Evolutionary conservation across 306 rosid species (phyloP).

Genomic region (Canavalia gladiata): DNA sequence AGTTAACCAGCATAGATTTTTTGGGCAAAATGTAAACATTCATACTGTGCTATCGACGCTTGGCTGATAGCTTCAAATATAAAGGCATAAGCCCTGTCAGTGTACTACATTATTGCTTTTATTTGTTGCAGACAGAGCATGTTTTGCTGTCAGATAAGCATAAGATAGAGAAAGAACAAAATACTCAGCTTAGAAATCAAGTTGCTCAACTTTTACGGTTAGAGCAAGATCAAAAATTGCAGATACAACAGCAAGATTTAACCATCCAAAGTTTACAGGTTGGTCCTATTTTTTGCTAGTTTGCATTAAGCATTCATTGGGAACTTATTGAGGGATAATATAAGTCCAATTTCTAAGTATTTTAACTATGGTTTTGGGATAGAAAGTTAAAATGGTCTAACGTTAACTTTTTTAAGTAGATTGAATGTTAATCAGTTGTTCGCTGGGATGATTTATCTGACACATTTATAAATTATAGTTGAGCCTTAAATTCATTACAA

Average conservation of each 20-base stretch:
- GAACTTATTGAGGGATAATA: slow-evolving; percentile 26
- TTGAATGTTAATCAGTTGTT: slow-evolving; percentile 12
- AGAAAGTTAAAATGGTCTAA: slow-evolving; percentile 27
- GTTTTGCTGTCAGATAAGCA: slow-evolving; percentile 75
- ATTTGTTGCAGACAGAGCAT: slow-evolving; percentile 84
- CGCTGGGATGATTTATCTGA: slow-evolving; percentile 28
- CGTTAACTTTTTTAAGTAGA: slow-evolving; percentile 8
- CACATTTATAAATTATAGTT: slow-evolving; percentile 3
- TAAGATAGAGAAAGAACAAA: slow-evolving; percentile 90
- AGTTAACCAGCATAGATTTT: slow-evolving; percentile 13
- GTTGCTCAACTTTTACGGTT: slow-evolving; percentile 84
- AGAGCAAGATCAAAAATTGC: slow-evolving; percentile 87
- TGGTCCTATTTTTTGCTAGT: slow-evolving; percentile 44
- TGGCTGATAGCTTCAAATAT: slow-evolving; percentile 34
- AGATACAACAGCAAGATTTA: slow-evolving; percentile 82
- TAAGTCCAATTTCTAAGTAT: slow-evolving; percentile 10
- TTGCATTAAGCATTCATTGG: slow-evolving; percentile 15
- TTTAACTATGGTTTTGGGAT: slow-evolving; percentile 34
- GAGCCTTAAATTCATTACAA: slow-evolving; percentile 3
- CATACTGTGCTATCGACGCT: slow-evolving; percentile 13
- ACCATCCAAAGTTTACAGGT: slow-evolving; percentile 87
- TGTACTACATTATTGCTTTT: slow-evolving; percentile 50
- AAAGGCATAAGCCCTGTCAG: slow-evolving; percentile 43
- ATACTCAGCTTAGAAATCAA: slow-evolving; percentile 85
- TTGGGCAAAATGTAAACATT: slow-evolving; percentile 27